Base-by-base conservation (phyloP, 2,329 filamentous ascomycete species). In the Bisporella sp. region DNA sequence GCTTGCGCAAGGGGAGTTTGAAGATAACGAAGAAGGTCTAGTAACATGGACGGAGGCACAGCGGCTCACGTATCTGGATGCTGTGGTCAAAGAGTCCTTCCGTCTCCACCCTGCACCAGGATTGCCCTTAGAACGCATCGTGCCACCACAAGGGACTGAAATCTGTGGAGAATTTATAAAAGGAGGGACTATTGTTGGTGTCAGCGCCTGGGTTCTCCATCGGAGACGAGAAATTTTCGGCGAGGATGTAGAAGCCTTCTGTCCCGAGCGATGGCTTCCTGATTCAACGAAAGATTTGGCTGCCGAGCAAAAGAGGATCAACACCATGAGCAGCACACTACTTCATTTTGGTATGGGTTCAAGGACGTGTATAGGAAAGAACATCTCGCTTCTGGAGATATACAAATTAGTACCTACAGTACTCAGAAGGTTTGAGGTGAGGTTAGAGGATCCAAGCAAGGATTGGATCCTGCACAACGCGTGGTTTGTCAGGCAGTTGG, bases 1-100 rank as follows among this genome's bases (percentile, higher is more conserved):
- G 63, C 65, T 90, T 0, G 84, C 89, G 59, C 59, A 68, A 13
- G 82, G 82, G 3, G 64, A 58, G 5, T 80, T 80, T 55, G 66
- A 66, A 29, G 76, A 78, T 62, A 63, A 64, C 45, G 68, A 73
- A n/a, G 75, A 78, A 12, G 78, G 79, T 5, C 74, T 82, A 4
- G 83, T 89, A 5, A 84, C 81, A 1, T 89, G 84, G 79, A 64
- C 78, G 35, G 83, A 90, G 66, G 76, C 75, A 45, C 84, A 88
- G 64, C 78, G 77, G 49, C 73, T 93, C 2, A 79, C 81, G 0
- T 93, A 91, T 64, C 78, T 93, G 5, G 85, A 90, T 60, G 87
- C 87, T 4, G 83, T 82, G 49, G 76, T 92, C 59, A 87, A 91
- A 62, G 88, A 93, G 66, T 79, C 84, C 4, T 87, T 91, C 70